phyloP scores from a whole-genome alignment of 192 early-diverging fungal species.

The Chytriomyces hyalinus region DNA sequence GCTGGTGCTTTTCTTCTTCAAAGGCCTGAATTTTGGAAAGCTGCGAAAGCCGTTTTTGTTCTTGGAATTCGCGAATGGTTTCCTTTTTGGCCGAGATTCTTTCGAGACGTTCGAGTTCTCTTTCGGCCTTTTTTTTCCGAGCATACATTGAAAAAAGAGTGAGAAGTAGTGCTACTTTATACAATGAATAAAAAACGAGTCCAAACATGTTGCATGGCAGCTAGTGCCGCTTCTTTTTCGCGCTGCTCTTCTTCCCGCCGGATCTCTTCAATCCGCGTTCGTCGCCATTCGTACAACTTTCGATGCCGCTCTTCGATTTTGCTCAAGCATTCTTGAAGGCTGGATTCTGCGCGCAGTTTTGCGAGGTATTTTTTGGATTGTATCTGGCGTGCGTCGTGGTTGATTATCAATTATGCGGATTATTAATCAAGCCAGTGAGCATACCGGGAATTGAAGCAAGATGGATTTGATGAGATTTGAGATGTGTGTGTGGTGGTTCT shows the following conservation, averaged over 20 bases:
- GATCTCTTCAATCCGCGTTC: conserved; percentile 18
- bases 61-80: conserved; percentile 19
- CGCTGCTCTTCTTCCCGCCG: conserved; percentile 14
- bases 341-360: conserved; percentile 1
- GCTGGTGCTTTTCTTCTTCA: not conserved
- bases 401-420: not conserved
- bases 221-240: conserved; percentile 1
- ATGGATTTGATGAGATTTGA: conserved; percentile 5
- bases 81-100: not conserved
- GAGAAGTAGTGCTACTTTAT: not conserved
- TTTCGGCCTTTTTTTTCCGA: conserved; percentile 2
- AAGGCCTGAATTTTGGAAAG: conserved; percentile 9
- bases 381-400: conserved; percentile 2
- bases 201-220: not conserved
- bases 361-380: conserved; percentile 10
- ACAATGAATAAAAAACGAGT: not conserved
- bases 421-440: not conserved
- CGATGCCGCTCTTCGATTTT: conserved; percentile 20
- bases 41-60: conserved; percentile 1
- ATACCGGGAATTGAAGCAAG: conserved; percentile 21
- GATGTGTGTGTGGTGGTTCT: conserved; percentile 13
- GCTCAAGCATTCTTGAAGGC: not conserved
- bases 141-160: not conserved
- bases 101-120: not conserved
- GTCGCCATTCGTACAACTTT: conserved; percentile 20